Evolutionary conservation across 495 filamentous ascomycete genomes (phyloP).

Genomic region (Penicillium manginii): DNA sequence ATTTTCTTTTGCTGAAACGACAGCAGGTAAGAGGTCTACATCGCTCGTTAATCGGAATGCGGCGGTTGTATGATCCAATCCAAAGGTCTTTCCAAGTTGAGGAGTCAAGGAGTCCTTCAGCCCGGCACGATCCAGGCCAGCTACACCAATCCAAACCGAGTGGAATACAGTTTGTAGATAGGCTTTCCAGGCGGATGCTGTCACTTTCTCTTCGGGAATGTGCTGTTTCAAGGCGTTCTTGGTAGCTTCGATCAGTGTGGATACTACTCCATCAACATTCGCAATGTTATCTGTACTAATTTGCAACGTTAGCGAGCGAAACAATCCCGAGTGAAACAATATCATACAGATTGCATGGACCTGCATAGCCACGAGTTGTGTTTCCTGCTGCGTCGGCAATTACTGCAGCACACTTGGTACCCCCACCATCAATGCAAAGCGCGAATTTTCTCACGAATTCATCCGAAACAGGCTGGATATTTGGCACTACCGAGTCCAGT

Average conservation of each 20-base stretch:
- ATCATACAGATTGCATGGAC: slow-evolving; percentile 42
- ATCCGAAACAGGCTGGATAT: background rate
- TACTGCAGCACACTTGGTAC: slow-evolving; percentile 40
- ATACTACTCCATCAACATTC: slow-evolving; percentile 17
- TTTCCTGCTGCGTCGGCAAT: slow-evolving; percentile 22
- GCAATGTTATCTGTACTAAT: slow-evolving; percentile 22
- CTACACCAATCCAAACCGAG: slow-evolving; percentile 33
- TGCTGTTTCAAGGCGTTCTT: slow-evolving; percentile 17
- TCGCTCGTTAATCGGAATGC: slow-evolving; percentile 34
- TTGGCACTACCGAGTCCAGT: slow-evolving; percentile 12
- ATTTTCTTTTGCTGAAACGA: slow-evolving; percentile 15
- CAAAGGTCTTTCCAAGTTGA: slow-evolving; percentile 22
- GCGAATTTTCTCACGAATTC: slow-evolving; percentile 10
- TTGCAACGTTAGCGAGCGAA: background rate
- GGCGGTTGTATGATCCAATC: slow-evolving; percentile 15
- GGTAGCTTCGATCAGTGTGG: slow-evolving; percentile 16
- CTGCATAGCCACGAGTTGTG: slow-evolving; percentile 28
- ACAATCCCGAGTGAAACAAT: background rate
- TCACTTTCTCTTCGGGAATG: slow-evolving; percentile 1
- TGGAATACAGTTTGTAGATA: slow-evolving; percentile 19
- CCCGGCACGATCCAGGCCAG: slow-evolving; percentile 34
- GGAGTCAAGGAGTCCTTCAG: slow-evolving; percentile 19
- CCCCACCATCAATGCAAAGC: slow-evolving; percentile 46
- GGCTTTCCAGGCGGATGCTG: slow-evolving; percentile 10
- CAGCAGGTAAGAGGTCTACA: slow-evolving; percentile 32